Evolutionary conservation across 257 asterid species (phyloP), one percentile per base, ranked within the genome.

Genomic region (Voacanga thouarsii): DNA sequence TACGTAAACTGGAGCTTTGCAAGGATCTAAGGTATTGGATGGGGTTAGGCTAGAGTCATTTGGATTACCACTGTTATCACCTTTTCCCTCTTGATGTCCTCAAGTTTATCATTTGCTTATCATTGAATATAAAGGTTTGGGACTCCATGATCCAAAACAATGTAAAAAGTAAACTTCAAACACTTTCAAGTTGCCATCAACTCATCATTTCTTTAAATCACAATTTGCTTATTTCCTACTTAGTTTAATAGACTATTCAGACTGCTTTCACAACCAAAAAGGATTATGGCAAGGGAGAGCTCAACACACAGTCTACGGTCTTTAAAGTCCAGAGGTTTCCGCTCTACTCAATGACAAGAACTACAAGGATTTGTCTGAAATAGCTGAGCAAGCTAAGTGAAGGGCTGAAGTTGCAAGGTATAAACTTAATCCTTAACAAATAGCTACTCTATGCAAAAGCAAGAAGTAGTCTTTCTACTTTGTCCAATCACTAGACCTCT

Each of bases 371-470:
- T 8, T 89, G 71, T 82, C 89, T 1, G 97, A 88, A 68, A 86
- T 92, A 1, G 97, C 96, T 0, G 97, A 92, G 80, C 96, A 91
- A 72, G 97, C 97, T 0, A 91, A 81, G 80, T 79, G 91, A 82
- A 85, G 95, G 55, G 97, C 96, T 71, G 97, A 92, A 74, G 92
- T 92, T 80, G 92, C 94, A 79, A 89, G 97, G 97, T 89, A 86
- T 26, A 53, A 18, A 50, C 47, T 16, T 23, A 19, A 79, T n/a
- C 41, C 63, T 39, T 12, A 24, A 71, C 45, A 33, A 15, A 19
- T 7, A 50, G 60, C 12, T 56, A 19, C 33, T 33, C 5, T 6
- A 47, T 4, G 11, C 14, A 49, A 49, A 10, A 49, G 3, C 16
- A 53, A 53, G 23, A 53, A 53, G 23, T n/a, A 14, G 59, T 53